Conservation (phyloP, 768 basidiomycete genomes). For the Tylopilus rubrobrunneus region DNA sequence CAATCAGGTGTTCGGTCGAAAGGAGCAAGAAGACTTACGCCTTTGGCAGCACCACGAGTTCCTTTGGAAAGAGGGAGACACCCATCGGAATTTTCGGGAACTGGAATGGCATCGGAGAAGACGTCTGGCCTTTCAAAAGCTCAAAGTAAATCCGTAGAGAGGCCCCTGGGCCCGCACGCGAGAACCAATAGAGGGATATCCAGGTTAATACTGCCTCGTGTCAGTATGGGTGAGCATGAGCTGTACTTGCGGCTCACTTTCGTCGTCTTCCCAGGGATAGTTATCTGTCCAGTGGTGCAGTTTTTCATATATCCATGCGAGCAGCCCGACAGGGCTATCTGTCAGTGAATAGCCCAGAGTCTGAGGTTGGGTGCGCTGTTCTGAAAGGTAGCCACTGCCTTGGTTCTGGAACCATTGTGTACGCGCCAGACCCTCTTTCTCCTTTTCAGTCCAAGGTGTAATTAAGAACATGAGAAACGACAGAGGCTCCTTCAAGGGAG, state of each 20-base stretch:
- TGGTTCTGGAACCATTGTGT: constrained; percentile 11
- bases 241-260: constrained; percentile 30
- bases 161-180: too few species aligned
- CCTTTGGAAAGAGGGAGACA: too few species aligned
- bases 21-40: too few species aligned
- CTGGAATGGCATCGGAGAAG: too few species aligned
- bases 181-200: too few species aligned
- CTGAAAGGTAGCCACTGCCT: constrained; percentile 29
- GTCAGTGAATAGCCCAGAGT: constrained; percentile 50
- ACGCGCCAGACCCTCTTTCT: constrained; percentile 22
- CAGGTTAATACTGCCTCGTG: too few species aligned
- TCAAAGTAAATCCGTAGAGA: too few species aligned
- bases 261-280: constrained; percentile 55
- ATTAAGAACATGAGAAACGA: constrained; percentile 25
- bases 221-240: too few species aligned
- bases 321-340: constrained; percentile 52
- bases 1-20: too few species aligned
- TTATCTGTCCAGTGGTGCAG: constrained; percentile 43
- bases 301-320: constrained; percentile 53
- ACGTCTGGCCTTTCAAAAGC: too few species aligned
- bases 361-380: constrained; percentile 44
- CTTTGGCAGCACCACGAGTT: too few species aligned
- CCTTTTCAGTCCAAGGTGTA: constrained; percentile 23
- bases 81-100: too few species aligned
- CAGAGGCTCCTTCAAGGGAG: constrained; percentile 27